Conservation (phyloP, 768 basidiomycete genomes). For the Suillus occidentalis region DNA sequence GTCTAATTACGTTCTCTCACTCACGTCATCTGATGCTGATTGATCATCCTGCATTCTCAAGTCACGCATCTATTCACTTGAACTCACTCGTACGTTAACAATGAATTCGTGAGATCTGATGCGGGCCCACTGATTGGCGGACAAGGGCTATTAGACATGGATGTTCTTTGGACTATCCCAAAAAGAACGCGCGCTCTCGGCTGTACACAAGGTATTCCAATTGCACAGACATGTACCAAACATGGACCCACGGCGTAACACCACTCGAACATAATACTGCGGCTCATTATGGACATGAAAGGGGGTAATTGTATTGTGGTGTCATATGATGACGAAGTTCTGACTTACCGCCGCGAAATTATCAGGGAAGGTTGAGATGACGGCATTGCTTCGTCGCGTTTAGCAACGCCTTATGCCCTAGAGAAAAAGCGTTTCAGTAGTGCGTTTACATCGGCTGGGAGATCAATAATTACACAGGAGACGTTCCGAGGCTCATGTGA, state of each 20-base stretch:
- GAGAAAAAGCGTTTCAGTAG: conserved; percentile 14
- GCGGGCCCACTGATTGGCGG: not conserved
- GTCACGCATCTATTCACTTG: not conserved
- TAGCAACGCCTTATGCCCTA: conserved; percentile 26
- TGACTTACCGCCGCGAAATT: conserved; percentile 5
- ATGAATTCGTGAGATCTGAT: conserved; percentile 1
- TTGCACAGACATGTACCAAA: not conserved
- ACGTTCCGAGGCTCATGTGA: conserved; percentile 20
- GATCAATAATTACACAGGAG: conserved; percentile 8
- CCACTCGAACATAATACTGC: conserved; percentile 15
- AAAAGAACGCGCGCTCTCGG: not conserved
- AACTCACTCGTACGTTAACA: not conserved
- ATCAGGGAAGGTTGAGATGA: conserved; percentile 12
- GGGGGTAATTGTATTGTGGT: conserved; percentile 7
- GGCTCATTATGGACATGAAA: conserved; percentile 19
- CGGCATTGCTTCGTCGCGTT: conserved; percentile 24
- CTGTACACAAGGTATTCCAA: not conserved
- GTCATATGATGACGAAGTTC: conserved; percentile 2
- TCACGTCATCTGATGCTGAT: conserved; percentile 33
- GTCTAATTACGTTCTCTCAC: conserved; percentile 35
- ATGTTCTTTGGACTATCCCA: not conserved
- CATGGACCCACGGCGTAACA: conserved; percentile 3
- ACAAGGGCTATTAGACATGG: not conserved
- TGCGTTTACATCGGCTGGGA: conserved; percentile 13
- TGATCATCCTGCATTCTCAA: conserved; percentile 3